phyloP scores from a whole-genome alignment of 2,329 filamentous ascomycete species.

The Fusarium verticillioides region DNA sequence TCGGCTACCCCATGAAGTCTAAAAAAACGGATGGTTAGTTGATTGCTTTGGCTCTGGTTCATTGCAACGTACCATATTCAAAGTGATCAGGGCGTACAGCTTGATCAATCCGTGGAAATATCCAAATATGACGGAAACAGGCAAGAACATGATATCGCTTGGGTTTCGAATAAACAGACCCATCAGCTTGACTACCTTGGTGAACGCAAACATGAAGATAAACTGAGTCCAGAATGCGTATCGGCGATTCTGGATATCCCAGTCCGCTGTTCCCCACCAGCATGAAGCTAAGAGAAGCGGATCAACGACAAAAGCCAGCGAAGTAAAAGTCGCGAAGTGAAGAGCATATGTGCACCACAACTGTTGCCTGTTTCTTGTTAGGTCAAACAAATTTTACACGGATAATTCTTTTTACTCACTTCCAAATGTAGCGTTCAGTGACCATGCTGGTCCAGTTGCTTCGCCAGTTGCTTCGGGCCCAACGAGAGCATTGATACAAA shows the following conservation, averaged over 20 bases:
- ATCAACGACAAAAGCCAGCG: slow-evolving; percentile 84
- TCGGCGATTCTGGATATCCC: slow-evolving; percentile 63
- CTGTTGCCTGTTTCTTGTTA: slow-evolving; percentile 73
- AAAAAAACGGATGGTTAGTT: slow-evolving; percentile 34
- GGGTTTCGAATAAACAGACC: slow-evolving; percentile 89
- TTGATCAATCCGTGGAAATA: slow-evolving; percentile 95
- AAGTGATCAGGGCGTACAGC: slow-evolving; percentile 84
- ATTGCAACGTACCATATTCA: slow-evolving; percentile 76
- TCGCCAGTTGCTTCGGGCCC: slow-evolving; percentile 97
- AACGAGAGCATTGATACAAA: slow-evolving; percentile 90
- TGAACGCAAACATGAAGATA: slow-evolving; percentile 81
- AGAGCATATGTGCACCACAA: slow-evolving; percentile 94
- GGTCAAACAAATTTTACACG: background rate
- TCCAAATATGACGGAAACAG: slow-evolving; percentile 88
- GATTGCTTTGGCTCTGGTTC: background rate
- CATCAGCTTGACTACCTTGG: slow-evolving; percentile 90
- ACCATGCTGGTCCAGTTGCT: slow-evolving; percentile 94
- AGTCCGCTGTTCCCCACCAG: slow-evolving; percentile 73
- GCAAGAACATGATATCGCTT: slow-evolving; percentile 80
- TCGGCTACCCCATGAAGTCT: slow-evolving; percentile 97
- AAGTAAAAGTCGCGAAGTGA: slow-evolving; percentile 91
- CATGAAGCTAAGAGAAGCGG: slow-evolving; percentile 75
- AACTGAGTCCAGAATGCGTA: slow-evolving; percentile 71
- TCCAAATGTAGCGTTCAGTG: slow-evolving; percentile 84
- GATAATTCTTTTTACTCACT: slow-evolving; percentile 69